Evolutionary conservation across 176 grass and related monocot genomes (phyloP).

Genomic region (Cenchrus fungigraminus): DNA sequence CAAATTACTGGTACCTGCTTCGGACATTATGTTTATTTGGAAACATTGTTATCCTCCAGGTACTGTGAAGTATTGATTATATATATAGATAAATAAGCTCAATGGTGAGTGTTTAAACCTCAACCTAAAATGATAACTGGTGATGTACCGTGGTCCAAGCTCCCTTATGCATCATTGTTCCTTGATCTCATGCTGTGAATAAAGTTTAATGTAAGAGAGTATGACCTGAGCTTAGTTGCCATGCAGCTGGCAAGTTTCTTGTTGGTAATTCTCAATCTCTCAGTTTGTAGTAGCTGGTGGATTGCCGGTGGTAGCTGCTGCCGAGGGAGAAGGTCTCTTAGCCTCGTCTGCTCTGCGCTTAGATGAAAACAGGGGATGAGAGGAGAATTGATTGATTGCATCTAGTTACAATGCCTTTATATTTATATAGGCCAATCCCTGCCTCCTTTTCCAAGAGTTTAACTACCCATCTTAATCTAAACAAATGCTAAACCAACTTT

Average conservation of each 20-base stretch:
- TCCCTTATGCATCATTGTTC: not conserved
- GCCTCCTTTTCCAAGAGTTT: too few species aligned
- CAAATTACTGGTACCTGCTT: not conserved
- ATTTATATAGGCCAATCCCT: too few species aligned
- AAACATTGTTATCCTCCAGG: not conserved
- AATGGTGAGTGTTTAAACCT: not conserved
- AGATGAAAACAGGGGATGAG: too few species aligned
- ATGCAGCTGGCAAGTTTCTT: slow-evolving; percentile 1
- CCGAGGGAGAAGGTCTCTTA: too few species aligned
- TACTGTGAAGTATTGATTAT: not conserved
- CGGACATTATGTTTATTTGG: not conserved
- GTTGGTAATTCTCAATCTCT: not conserved
- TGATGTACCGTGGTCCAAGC: not conserved
- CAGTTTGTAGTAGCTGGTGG: not conserved
- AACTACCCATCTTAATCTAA: too few species aligned
- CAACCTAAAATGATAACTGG: not conserved
- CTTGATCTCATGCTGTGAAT: not conserved
- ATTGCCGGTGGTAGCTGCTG: too few species aligned
- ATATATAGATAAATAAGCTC: not conserved
- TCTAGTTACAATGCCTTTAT: too few species aligned
- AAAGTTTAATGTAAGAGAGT: not conserved
- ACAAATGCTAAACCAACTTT: too few species aligned
- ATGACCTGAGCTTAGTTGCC: not conserved
- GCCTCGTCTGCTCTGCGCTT: too few species aligned
- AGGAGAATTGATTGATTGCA: too few species aligned